Percentiles rank a stretch among this genome's conserved stretches.
phyloP scores from a whole-genome alignment of 1,284 basidiomycete species.

The Irpex sp. region DNA sequence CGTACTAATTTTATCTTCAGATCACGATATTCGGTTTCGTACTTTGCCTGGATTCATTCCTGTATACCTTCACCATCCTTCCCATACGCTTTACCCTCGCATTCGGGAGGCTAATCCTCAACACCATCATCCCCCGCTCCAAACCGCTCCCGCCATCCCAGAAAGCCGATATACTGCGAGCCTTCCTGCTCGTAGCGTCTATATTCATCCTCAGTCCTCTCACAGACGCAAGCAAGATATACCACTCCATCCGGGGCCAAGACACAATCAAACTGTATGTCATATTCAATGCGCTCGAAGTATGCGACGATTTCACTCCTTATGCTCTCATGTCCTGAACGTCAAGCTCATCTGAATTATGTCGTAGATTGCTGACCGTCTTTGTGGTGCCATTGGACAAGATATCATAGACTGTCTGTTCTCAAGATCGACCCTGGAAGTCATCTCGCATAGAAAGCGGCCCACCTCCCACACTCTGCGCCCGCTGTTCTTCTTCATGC shows the following conservation, averaged over 20 bases:
- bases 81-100: slow-evolving; percentile 86
- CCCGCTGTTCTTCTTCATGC: slow-evolving; percentile 81
- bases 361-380: slow-evolving; percentile 85
- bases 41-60: slow-evolving; percentile 94
- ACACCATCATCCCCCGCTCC: slow-evolving; percentile 41
- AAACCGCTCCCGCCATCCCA: slow-evolving; percentile 76
- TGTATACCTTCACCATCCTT: slow-evolving; percentile 97
- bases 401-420: slow-evolving; percentile 97
- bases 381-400: slow-evolving; percentile 97
- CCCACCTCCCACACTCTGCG: slow-evolving; percentile 64
- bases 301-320: slow-evolving; percentile 30
- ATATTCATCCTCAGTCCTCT: slow-evolving; percentile 76
- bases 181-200: slow-evolving; percentile 74
- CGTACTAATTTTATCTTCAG: slow-evolving; percentile 36
- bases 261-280: slow-evolving; percentile 99
- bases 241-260: slow-evolving; percentile 98
- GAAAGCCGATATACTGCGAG: slow-evolving; percentile 87
- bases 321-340: background rate
- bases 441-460: slow-evolving; percentile 59
- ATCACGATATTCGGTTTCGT: slow-evolving; percentile 92
- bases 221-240: slow-evolving; percentile 97
- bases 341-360: too few relatives aligned
- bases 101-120: slow-evolving; percentile 51
- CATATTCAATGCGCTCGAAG: slow-evolving; percentile 97
- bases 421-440: slow-evolving; percentile 85